These are phyloP conservation scores for Pinus albicaulis DNA, from an alignment of 75 land plant genomes.

Conservation along the genomic window DNA sequence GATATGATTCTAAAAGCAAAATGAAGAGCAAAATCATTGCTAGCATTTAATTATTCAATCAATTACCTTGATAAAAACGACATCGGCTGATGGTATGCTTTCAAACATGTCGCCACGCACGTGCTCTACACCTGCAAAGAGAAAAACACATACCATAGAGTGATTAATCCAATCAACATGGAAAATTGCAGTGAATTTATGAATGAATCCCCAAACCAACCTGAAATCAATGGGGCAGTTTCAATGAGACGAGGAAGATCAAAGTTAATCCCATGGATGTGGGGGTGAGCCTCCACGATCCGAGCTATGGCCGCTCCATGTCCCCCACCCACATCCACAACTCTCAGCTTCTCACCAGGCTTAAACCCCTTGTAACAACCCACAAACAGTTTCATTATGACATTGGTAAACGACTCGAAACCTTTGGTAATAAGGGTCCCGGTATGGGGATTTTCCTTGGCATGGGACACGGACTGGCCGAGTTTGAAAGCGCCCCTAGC, in stretches of 20 bases:
- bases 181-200: conserved; percentile 6
- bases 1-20: background rate
- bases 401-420: background rate
- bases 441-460: background rate
- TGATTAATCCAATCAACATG: too few species aligned
- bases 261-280: conserved; percentile 21
- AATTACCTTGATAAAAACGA: too few species aligned
- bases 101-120: too few species aligned
- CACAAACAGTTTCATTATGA: background rate
- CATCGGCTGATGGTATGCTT: too few species aligned
- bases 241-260: conserved; percentile 13
- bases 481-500: background rate
- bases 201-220: background rate
- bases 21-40: background rate
- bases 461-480: background rate
- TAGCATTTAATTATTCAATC: too few species aligned
- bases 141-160: too few species aligned
- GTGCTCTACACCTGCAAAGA: too few species aligned
- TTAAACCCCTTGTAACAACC: conserved; percentile 13
- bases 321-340: conserved; percentile 21
- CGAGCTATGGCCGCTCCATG: background rate
- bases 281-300: conserved; percentile 8
- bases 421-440: background rate
- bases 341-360: background rate
- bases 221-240: too few species aligned